Percentiles rank a stretch among this genome's conserved stretches.
These are phyloP conservation scores for Rubus idaeus DNA, from an alignment of 306 rosid genomes.

Conservation along the genomic window DNA sequence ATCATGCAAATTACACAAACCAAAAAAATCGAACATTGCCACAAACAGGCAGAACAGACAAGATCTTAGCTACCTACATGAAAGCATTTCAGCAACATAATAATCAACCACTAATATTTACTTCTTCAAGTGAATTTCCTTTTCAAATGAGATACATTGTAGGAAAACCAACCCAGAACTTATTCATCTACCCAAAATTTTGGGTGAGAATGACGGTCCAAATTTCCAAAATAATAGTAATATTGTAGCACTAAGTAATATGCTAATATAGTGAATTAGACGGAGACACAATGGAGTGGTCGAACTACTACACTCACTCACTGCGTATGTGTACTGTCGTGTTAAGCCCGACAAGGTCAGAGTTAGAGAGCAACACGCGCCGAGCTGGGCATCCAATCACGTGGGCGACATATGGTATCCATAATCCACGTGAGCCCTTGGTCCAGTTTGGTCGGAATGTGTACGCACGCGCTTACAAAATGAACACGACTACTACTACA, in stretches of 20 bases:
- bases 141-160: not conserved
- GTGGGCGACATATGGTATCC: constrained; percentile 31
- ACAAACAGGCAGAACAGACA: not conserved
- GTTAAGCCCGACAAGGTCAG: constrained; percentile 39
- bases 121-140: not conserved
- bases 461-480: not conserved
- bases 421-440: constrained; percentile 26
- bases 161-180: not conserved
- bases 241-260: not conserved
- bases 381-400: constrained; percentile 40
- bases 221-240: not conserved
- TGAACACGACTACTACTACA: not conserved
- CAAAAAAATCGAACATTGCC: not conserved
- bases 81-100: constrained; percentile 14
- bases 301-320: constrained; percentile 1
- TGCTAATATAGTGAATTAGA: not conserved
- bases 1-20: not conserved
- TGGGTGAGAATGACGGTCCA: not conserved
- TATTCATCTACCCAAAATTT: not conserved
- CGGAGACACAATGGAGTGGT: constrained; percentile 10
- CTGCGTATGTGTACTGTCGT: constrained; percentile 38
- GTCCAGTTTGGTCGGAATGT: constrained; percentile 13
- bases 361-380: constrained; percentile 31
- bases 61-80: not conserved
- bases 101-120: not conserved